phyloP scores from a whole-genome alignment of 495 filamentous ascomycete species.

The Geopyxis carbonaria region DNA sequence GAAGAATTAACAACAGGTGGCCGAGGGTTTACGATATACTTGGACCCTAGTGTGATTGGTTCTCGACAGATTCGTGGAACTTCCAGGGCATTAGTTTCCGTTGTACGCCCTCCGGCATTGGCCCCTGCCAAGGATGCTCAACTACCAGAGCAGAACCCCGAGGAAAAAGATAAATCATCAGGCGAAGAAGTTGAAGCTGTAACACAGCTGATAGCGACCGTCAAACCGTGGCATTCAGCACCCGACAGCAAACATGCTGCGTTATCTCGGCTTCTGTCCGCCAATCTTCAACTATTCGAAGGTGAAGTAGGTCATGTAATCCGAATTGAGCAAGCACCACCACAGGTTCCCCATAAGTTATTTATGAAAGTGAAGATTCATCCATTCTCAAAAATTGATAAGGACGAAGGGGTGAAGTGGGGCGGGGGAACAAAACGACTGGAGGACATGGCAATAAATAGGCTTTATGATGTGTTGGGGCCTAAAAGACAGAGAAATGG shows the following conservation, averaged over 20 bases:
- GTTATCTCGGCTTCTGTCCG: conserved; percentile 58
- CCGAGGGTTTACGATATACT: conserved; percentile 19
- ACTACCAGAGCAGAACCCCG: conserved; percentile 45
- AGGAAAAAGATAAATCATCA: conserved; percentile 36
- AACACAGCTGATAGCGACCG: conserved; percentile 54
- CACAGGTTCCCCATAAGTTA: conserved; percentile 37
- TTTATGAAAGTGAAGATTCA: conserved; percentile 48
- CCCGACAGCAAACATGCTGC: conserved; percentile 62
- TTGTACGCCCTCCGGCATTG: conserved; percentile 64
- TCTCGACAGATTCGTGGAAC: conserved; percentile 53
- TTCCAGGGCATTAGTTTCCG: conserved; percentile 53
- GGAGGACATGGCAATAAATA: conserved; percentile 19
- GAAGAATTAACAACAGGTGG: conserved; percentile 61
- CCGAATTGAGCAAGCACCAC: conserved; percentile 59
- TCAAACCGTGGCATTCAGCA: conserved; percentile 68
- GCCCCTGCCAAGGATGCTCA: conserved; percentile 60
- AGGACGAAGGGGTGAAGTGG: conserved; percentile 57
- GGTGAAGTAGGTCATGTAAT: conserved; percentile 75
- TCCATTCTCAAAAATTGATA: conserved; percentile 46
- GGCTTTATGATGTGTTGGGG: conserved; percentile 20
- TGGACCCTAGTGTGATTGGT: conserved; percentile 57
- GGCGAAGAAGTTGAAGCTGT: conserved; percentile 27
- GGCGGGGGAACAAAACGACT: conserved; percentile 63
- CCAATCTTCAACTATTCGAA: conserved; percentile 43
- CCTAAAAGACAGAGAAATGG: conserved; percentile 45